Conservation (phyloP, 2,329 filamentous ascomycete genomes). For the Colletotrichum truncatum region DNA sequence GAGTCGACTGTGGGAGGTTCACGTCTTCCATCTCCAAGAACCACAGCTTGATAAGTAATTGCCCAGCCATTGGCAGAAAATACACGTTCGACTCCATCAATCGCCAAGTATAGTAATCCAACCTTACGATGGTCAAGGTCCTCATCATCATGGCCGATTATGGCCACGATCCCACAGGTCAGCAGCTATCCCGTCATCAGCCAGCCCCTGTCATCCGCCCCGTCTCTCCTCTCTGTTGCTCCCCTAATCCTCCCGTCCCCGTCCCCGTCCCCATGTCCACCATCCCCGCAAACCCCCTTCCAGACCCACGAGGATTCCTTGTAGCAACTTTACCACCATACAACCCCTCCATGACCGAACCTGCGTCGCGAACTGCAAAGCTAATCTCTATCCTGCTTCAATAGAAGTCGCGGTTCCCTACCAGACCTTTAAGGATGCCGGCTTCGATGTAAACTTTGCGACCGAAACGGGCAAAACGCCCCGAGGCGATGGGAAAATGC, state of each 20-base stretch:
- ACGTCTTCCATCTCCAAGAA: neutral
- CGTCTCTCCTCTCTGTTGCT: neutral
- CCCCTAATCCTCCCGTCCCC: neutral
- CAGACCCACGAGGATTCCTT: neutral
- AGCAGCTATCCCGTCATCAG: neutral
- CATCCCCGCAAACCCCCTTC: neutral
- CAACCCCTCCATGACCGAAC: neutral
- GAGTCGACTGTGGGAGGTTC: neutral
- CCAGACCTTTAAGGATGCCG: constrained; percentile 54
- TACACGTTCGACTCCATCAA: neutral
- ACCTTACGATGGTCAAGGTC: constrained; percentile 43
- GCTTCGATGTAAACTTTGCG: constrained; percentile 57
- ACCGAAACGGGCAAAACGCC: constrained; percentile 59
- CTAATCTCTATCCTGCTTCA: constrained; percentile 1
- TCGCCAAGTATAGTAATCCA: too few relatives aligned
- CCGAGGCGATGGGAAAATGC: constrained; percentile 58
- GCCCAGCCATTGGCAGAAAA: neutral
- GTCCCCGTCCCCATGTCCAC: neutral
- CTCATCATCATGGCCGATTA: constrained; percentile 63
- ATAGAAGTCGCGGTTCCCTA: constrained; percentile 62
- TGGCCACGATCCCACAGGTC: constrained; percentile 64
- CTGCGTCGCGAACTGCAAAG: constrained; percentile 16
- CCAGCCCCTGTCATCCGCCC: neutral
- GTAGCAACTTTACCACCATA: neutral
- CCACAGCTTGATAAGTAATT: neutral